Percentiles rank a stretch among this genome's conserved stretches.
Conservation (phyloP, 495 filamentous ascomycete genomes). For the Chlorociboria aeruginascens region DNA sequence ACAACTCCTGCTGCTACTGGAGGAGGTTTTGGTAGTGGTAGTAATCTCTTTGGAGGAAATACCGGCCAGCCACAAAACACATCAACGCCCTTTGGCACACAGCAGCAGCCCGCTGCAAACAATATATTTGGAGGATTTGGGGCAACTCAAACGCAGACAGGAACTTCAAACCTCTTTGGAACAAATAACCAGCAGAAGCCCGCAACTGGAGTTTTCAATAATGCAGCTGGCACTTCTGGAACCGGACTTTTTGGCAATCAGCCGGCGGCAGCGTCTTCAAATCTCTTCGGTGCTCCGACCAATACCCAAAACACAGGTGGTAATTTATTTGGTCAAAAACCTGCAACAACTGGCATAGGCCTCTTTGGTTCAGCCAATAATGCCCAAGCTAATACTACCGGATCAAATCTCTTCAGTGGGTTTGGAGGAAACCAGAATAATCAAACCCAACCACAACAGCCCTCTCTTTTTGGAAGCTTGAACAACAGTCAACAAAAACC, state of each 20-base stretch:
- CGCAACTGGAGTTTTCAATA: conserved; percentile 31
- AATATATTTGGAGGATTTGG: conserved; percentile 19
- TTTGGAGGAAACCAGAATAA: conserved; percentile 24
- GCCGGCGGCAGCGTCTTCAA: conserved; percentile 21
- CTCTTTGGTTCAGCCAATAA: conserved; percentile 19
- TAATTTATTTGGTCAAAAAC: conserved; percentile 37
- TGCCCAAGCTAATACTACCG: conserved; percentile 23
- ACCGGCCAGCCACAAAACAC: conserved; percentile 19
- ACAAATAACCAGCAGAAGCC: conserved; percentile 31
- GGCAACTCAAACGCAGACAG: conserved; percentile 22
- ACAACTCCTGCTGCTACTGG: conserved; percentile 24
- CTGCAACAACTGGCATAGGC: conserved; percentile 22
- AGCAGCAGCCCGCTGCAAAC: conserved; percentile 22
- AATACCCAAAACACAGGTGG: conserved; percentile 27
- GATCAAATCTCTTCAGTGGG: conserved; percentile 36
- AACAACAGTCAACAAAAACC: conserved; percentile 30
- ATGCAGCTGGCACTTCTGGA: conserved; percentile 32
- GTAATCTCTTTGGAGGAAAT: conserved; percentile 29
- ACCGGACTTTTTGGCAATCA: conserved; percentile 48
- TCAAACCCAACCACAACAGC: conserved; percentile 49
- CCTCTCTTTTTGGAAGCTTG: conserved; percentile 30
- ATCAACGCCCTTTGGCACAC: conserved; percentile 17
- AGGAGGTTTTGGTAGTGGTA: conserved; percentile 22
- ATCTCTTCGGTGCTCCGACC: conserved; percentile 21
- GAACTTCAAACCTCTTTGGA: conserved; percentile 31